Percentiles rank a stretch among this genome's conserved stretches.
These are phyloP conservation scores for Saussurea involucrata DNA, from an alignment of 129 eudicot species.

Conservation along the genomic window DNA sequence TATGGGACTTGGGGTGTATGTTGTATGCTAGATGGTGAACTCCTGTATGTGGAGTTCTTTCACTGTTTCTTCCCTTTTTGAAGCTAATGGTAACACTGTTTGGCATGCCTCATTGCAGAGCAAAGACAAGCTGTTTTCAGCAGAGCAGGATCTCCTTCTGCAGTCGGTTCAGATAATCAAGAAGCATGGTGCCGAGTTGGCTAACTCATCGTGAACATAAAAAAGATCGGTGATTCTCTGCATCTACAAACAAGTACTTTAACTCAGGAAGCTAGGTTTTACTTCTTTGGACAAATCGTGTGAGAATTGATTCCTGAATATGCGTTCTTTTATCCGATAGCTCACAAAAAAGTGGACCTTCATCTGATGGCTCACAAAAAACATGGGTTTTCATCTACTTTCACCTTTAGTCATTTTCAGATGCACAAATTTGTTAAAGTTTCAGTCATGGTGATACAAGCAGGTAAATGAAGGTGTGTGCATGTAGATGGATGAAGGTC, in stretches of 20 bases:
- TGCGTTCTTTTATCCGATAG: neutral
- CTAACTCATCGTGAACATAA: conserved; percentile 33
- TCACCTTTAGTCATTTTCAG: no score
- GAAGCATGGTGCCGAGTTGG: conserved; percentile 70
- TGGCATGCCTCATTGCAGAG: conserved; percentile 35
- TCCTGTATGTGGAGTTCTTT: neutral
- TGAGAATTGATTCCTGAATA: neutral
- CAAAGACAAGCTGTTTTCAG: conserved; percentile 44
- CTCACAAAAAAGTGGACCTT: neutral
- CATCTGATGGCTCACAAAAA: neutral
- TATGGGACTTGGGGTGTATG: conserved; percentile 2
- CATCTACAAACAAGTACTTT: conserved; percentile 17
- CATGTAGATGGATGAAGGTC: neutral
- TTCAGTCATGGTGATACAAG: neutral
- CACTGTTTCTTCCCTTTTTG: neutral
- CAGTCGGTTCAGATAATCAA: conserved; percentile 68
- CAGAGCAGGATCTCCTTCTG: conserved; percentile 75
- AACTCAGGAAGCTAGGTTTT: conserved; percentile 20
- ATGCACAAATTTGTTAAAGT: neutral
- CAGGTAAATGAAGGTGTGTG: neutral
- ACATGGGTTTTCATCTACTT: no score
- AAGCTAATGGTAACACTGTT: conserved; percentile 11
- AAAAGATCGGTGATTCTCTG: conserved; percentile 16
- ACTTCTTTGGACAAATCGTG: neutral
- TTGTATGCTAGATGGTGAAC: conserved; percentile 1